Conservation (phyloP, 345 rosid species). For the Eucalyptus dawsonii region DNA sequence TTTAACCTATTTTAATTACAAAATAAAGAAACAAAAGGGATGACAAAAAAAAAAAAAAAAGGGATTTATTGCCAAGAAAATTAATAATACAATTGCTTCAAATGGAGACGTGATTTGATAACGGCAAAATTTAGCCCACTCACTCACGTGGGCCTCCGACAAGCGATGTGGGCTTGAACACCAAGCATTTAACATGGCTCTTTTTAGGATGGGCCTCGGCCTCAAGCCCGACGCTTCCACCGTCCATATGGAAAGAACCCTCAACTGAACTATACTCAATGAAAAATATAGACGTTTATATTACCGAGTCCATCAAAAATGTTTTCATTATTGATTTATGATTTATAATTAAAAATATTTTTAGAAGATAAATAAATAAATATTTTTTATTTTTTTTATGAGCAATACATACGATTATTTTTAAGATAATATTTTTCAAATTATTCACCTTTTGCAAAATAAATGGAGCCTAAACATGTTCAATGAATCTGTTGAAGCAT, state of each 20-base stretch:
- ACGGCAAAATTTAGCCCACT: not conserved
- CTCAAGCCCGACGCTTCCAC: not conserved
- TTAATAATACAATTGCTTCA: not conserved
- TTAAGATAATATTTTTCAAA: accelerated
- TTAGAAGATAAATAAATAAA: accelerated
- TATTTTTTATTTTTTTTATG: too few species aligned
- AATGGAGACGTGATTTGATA: not conserved
- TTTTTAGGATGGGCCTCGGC: not conserved
- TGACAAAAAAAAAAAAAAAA: too few species aligned
- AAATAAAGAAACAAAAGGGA: too few species aligned
- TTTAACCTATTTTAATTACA: too few species aligned
- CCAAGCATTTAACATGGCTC: not conserved
- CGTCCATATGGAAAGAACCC: not conserved
- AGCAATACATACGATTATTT: accelerated
- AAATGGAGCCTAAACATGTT: accelerated
- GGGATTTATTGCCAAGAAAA: not conserved
- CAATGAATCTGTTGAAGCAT: accelerated
- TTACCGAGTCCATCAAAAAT: accelerated
- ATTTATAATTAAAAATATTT: accelerated
- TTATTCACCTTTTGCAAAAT: accelerated
- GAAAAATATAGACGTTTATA: not conserved
- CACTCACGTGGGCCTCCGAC: not conserved
- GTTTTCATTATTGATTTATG: too few species aligned
- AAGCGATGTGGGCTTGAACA: not conserved
- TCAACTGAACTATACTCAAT: not conserved